A percentile compares a stretch with the other conserved stretches of the same genome.
phyloP scores from a whole-genome alignment of 306 rosid species.

The Pueraria montana region DNA sequence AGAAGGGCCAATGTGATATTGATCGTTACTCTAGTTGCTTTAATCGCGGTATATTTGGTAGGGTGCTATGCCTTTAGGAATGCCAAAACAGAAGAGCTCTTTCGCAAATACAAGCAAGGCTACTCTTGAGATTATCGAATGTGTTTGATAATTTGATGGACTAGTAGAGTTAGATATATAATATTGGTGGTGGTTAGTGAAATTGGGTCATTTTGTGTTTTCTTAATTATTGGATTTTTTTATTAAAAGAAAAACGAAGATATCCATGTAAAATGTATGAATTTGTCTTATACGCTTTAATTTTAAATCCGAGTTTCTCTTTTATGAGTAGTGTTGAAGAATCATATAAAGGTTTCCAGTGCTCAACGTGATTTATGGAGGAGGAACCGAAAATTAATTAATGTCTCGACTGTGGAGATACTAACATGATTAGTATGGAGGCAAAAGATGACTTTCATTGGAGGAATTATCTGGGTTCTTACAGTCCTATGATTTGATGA shows the following conservation, averaged over 20 bases:
- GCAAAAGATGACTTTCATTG: too few species aligned
- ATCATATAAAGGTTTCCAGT: too few species aligned
- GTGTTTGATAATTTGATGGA: background rate
- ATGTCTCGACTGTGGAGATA: too few species aligned
- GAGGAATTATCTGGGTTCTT: too few species aligned
- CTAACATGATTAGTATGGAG: too few species aligned
- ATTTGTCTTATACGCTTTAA: background rate
- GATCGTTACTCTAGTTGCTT: slow-evolving; percentile 61
- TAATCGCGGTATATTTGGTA: slow-evolving; percentile 60
- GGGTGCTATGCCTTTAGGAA: slow-evolving; percentile 84
- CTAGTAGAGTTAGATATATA: background rate
- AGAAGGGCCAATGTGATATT: slow-evolving; percentile 67
- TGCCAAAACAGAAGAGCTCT: slow-evolving; percentile 82
- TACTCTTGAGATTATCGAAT: slow-evolving; percentile 47
- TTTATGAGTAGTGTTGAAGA: too few species aligned
- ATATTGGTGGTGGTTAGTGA: background rate
- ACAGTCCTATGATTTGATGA: too few species aligned
- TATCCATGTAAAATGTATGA: background rate
- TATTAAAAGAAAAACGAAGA: background rate
- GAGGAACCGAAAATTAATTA: too few species aligned
- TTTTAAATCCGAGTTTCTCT: background rate
- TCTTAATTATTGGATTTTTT: background rate
- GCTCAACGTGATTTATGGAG: too few species aligned
- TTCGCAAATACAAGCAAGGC: slow-evolving; percentile 83
- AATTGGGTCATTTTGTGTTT: slow-evolving; percentile 27